Base-by-base conservation (phyloP, 257 asterid species). In the Plantago ovata region DNA sequence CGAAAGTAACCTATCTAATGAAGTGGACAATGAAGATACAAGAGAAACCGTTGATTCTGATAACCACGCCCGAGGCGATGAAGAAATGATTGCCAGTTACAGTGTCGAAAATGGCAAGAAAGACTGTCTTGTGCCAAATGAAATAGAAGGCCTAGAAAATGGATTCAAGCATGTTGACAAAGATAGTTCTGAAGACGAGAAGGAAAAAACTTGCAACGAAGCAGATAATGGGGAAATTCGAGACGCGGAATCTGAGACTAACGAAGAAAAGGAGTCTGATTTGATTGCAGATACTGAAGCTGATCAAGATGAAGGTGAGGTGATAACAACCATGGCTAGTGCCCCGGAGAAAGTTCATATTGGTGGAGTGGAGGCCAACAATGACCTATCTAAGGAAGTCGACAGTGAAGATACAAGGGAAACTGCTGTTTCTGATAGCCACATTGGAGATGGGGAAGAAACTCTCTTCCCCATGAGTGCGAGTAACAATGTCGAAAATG, bases 161-260 rank as follows among this genome's bases (percentile, higher is more conserved):
- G 40, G 36, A 42, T 47, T 4, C 11, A 21, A 51, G 38, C 9
- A 54, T 36, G 18, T 38, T 16, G 72, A 56, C 54, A 33, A 38
- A 53, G 36, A 53, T 8, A 9, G 13, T 56, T 54, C 59, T 28
- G 59, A 52, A 33, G 62, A 67, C 43, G 3, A 61, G 8, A 71
- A 44, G 10, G 38, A 56, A 18, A 36, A 56, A 9, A 44, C 42
- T 53, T 28, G 19, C 24, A 66, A 58, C 38, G 70, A 38, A 58
- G 53, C 18, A 32, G n/a, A n/a, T n/a, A 46, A 54, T 51, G 74
- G 64, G 61, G 76, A 62, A 56, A 54, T 16, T 13, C 15, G 10
- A 19, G 70, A 56, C 62, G 59, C 42, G 70, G 53, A 53, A 67
- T 10, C 12, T 51, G 44, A 55, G 38, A 43, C 12, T 6, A 15